A percentile compares a stretch with the other conserved stretches of the same genome.
Evolutionary conservation across 2,329 filamentous ascomycete species (phyloP).

Genomic region (Pseudogymnoascus sp.): DNA sequence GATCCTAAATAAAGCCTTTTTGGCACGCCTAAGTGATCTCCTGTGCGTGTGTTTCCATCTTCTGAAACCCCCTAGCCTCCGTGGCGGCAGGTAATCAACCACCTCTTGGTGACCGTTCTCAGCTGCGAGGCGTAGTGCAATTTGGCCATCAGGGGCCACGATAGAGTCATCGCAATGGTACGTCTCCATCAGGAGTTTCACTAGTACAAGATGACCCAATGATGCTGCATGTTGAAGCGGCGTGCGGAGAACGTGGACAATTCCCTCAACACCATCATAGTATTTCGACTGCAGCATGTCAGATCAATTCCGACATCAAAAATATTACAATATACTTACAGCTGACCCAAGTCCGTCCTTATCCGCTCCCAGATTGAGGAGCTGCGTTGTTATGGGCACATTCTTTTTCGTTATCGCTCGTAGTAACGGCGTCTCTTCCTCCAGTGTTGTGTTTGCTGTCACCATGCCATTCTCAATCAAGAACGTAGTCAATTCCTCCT

Average conservation of each 20-base stretch:
- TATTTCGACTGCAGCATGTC: background rate
- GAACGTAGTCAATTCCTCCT: background rate
- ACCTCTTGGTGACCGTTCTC: slow-evolving; percentile 35
- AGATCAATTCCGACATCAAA: background rate
- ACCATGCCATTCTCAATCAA: background rate
- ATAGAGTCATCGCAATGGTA: slow-evolving; percentile 37
- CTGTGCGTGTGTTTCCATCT: slow-evolving; percentile 32
- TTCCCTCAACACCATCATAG: background rate
- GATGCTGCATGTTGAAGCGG: slow-evolving; percentile 39
- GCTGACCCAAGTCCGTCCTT: slow-evolving; percentile 12
- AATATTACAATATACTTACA: slow-evolving; percentile 7
- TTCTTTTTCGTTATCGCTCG: slow-evolving; percentile 13
- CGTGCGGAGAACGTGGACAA: slow-evolving; percentile 29
- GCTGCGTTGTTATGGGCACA: slow-evolving; percentile 10
- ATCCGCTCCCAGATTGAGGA: slow-evolving; percentile 15
- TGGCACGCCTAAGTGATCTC: slow-evolving; percentile 25
- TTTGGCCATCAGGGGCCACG: slow-evolving; percentile 39
- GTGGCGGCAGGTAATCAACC: slow-evolving; percentile 35
- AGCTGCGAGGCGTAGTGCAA: slow-evolving; percentile 39
- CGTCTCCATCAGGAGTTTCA: slow-evolving; percentile 35
- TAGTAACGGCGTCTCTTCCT: slow-evolving; percentile 13
- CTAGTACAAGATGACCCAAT: slow-evolving; percentile 34
- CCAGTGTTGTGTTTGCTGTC: slow-evolving; percentile 4
- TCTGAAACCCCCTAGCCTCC: slow-evolving; percentile 33
- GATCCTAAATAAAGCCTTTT: slow-evolving; percentile 23